Conservation (phyloP, 2,329 filamentous ascomycete species). For the Colletotrichum musicola region DNA sequence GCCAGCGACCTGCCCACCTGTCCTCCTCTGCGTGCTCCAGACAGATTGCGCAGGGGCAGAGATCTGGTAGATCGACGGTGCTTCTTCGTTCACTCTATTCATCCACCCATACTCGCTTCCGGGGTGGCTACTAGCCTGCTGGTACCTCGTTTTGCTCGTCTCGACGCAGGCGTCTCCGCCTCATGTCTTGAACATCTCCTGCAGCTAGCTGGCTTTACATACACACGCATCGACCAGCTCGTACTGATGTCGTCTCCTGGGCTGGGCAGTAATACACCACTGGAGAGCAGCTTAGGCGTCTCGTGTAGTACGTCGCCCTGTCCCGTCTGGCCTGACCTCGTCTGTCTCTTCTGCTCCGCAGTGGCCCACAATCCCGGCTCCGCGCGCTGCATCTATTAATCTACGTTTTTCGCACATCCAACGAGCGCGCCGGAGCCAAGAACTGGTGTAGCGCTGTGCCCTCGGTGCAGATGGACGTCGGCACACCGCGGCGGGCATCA, state of each 20-base stretch:
- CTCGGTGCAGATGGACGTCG: not conserved
- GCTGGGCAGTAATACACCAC: not conserved
- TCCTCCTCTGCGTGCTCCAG: not conserved
- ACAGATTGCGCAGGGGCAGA: not conserved
- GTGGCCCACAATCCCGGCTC: slow-evolving; percentile 36
- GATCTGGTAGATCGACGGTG: slow-evolving; percentile 13
- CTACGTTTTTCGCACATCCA: slow-evolving; percentile 27
- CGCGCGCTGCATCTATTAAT: slow-evolving; percentile 25
- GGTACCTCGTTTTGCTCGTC: slow-evolving; percentile 7
- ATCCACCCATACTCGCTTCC: not conserved
- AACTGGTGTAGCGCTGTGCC: not conserved
- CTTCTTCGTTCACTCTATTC: not conserved
- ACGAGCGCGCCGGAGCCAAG: not conserved
- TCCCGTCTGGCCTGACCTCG: slow-evolving; percentile 26
- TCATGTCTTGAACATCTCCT: slow-evolving; percentile 29
- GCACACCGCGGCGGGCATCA: not conserved
- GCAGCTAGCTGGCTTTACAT: slow-evolving; percentile 8
- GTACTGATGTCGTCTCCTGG: too few species aligned
- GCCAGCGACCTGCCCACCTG: not conserved
- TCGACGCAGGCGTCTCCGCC: slow-evolving; percentile 21
- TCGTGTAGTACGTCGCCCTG: slow-evolving; percentile 28
- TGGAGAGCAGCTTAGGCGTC: not conserved
- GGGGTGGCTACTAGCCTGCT: not conserved
- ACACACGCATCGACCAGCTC: not conserved
- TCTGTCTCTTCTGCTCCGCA: slow-evolving; percentile 26